These are phyloP conservation scores for Aureobasidium zeae DNA, from an alignment of 2,329 filamentous ascomycete genomes.

Conservation along the genomic window DNA sequence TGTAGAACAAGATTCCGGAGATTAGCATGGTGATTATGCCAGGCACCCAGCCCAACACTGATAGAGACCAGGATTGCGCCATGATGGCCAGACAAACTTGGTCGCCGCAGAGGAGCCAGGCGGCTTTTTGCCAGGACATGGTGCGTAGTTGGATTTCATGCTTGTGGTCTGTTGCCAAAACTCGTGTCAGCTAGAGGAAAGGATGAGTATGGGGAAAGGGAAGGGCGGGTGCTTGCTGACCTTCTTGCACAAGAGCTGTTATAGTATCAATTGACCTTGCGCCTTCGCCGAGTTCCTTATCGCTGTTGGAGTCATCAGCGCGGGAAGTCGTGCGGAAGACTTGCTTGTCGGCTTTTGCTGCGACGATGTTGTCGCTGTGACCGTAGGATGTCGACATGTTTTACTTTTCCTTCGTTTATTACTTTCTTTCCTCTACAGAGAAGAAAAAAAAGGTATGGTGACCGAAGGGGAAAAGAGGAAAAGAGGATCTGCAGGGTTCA, in stretches of 20 bases:
- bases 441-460: too few relatives aligned
- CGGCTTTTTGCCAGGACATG: constrained; percentile 46
- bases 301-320: too few relatives aligned
- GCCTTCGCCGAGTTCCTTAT: constrained; percentile 17
- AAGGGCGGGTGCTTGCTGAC: constrained; percentile 25
- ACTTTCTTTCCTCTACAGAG: too few relatives aligned
- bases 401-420: too few relatives aligned
- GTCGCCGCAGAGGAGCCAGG: constrained; percentile 40
- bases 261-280: constrained; percentile 21
- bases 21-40: constrained; percentile 41
- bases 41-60: constrained; percentile 40
- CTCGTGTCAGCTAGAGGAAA: too few relatives aligned
- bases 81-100: constrained; percentile 45
- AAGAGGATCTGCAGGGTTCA: too few relatives aligned
- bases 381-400: too few relatives aligned
- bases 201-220: neutral
- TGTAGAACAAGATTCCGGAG: constrained; percentile 40
- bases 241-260: constrained; percentile 25
- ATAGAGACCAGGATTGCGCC: constrained; percentile 44
- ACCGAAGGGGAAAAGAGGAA: too few relatives aligned
- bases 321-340: too few relatives aligned
- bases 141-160: constrained; percentile 46
- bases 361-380: too few relatives aligned
- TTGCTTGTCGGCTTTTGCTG: too few relatives aligned
- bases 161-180: constrained; percentile 30